Conservation (phyloP, 2,329 filamentous ascomycete species). For the Verticillium alfalfae region DNA sequence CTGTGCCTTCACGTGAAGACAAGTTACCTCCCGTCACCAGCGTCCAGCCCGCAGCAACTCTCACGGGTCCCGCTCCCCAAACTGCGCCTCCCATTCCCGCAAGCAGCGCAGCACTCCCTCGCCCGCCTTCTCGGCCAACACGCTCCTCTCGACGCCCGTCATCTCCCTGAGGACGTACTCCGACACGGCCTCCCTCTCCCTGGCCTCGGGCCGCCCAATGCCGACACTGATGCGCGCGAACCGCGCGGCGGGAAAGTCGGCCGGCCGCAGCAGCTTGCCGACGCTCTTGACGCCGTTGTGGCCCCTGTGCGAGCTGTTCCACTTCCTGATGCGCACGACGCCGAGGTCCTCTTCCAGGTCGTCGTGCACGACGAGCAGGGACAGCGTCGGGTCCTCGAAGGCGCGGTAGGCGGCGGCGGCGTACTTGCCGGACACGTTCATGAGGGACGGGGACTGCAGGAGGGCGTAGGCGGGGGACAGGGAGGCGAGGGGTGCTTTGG, state of each 20-base stretch:
- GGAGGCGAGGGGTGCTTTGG: constrained; percentile 45
- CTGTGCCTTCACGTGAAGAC: background rate
- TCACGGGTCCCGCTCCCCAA: background rate
- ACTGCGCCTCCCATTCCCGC: constrained; percentile 36
- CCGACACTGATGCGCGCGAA: constrained; percentile 69
- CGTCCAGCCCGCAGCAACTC: background rate
- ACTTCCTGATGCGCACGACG: constrained; percentile 57
- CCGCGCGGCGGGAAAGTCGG: constrained; percentile 30
- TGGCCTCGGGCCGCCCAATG: constrained; percentile 73
- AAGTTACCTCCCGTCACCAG: too few species aligned
- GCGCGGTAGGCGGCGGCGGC: constrained; percentile 35
- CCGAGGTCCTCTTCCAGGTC: constrained; percentile 74
- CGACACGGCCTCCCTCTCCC: constrained; percentile 63
- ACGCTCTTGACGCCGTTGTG: constrained; percentile 74
- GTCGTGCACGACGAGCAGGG: constrained; percentile 78
- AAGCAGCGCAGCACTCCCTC: constrained; percentile 46
- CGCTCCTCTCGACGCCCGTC: constrained; percentile 41
- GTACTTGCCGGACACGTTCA: constrained; percentile 79
- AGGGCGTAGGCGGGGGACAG: constrained; percentile 53
- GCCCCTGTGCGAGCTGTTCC: constrained; percentile 59
- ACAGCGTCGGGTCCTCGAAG: constrained; percentile 14
- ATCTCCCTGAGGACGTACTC: constrained; percentile 73
- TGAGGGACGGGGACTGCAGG: constrained; percentile 68
- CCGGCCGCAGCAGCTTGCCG: constrained; percentile 39
- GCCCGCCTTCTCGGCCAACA: constrained; percentile 47